Evolutionary conservation across 768 basidiomycete genomes (phyloP), one percentile per base, ranked within the genome.

Genomic region (Aureoboletus auriporus): DNA sequence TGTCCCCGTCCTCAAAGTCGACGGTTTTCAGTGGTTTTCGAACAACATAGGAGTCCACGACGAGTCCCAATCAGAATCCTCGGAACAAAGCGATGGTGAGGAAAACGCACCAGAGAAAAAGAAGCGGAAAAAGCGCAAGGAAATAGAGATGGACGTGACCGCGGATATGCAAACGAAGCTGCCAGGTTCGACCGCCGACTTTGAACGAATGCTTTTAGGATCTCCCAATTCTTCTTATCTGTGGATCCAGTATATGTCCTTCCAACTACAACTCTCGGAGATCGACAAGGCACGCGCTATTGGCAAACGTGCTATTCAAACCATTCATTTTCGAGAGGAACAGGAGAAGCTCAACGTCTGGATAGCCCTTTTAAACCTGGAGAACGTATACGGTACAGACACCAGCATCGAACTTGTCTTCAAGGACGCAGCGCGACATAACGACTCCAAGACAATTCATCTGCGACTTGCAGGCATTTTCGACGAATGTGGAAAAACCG

Each of bases 201-300:
- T 97, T 58, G 96, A 99, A 67, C 82, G 96, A 11, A 71, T 90
- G 31, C 78, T 99, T 39, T 76, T 98, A 34, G 90, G 91, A 27
- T 93, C 95, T 0, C 95, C 96, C 2, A 93, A 96, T 64, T 98
- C 94, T 7, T 98, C 96, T 0, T 96, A 88, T 69, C 77, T 98
- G 30, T 99, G 96, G 96, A 85, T 99, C 50, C 94, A 97, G 66
- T 99, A 93, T 67, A 98, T 99, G 93, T 95, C 96, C 8, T 95
- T 97, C 80, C 92, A 94, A 60, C 75, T 98, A 10, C 93, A 93
- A 56, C 79, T 99, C n/a, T 91, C 94, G 28, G 95, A 99, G 69
- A 74, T 96, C 47, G 94, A 93, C 59, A 96, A 94, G 68, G 96
- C 95, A 12, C 80, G 93, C 38, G 84, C 88, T 63, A 84, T 93